Percentiles rank a stretch among this genome's conserved stretches.
phyloP scores from a whole-genome alignment of 306 rosid species.

The Pterocarpus santalinus region DNA sequence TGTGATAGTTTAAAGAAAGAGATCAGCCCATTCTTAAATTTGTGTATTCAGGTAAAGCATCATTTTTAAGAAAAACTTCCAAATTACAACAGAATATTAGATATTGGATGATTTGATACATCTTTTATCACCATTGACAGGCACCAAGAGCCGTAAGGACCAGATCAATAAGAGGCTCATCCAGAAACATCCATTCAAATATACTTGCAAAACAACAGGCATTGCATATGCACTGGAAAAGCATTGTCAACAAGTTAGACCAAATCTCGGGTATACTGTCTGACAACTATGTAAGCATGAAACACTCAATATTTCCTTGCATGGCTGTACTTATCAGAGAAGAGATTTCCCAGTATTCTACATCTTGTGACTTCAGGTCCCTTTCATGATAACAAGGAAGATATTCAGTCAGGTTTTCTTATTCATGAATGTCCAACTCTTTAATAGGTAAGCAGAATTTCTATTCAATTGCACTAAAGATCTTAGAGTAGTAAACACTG shows the following conservation, averaged over 20 bases:
- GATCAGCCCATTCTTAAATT: slow-evolving; percentile 79
- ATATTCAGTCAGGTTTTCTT: slow-evolving; percentile 86
- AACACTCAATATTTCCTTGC: slow-evolving; percentile 29
- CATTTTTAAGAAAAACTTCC: slow-evolving; percentile 27
- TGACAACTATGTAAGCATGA: slow-evolving; percentile 66
- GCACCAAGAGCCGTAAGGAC: slow-evolving; percentile 80
- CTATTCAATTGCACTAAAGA: slow-evolving; percentile 26
- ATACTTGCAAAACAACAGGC: slow-evolving; percentile 87
- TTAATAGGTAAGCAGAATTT: slow-evolving; percentile 72
- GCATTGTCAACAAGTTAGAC: slow-evolving; percentile 81
- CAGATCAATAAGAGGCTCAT: slow-evolving; percentile 80
- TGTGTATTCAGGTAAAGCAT: slow-evolving; percentile 82
- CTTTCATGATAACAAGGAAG: slow-evolving; percentile 76
- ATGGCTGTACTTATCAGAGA: background rate
- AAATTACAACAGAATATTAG: background rate
- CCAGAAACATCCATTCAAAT: slow-evolving; percentile 78
- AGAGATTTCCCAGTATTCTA: slow-evolving; percentile 35
- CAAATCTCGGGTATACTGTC: slow-evolving; percentile 65
- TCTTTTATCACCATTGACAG: slow-evolving; percentile 55
- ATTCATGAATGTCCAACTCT: slow-evolving; percentile 88
- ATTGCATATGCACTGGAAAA: slow-evolving; percentile 82
- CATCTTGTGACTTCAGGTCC: slow-evolving; percentile 64
- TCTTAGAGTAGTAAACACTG: slow-evolving; percentile 1
- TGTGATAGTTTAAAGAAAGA: slow-evolving; percentile 87
- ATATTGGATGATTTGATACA: slow-evolving; percentile 7